Evolutionary conservation across 805 yeast species (phyloP).

Genomic region (Yamadazyma sp.): DNA sequence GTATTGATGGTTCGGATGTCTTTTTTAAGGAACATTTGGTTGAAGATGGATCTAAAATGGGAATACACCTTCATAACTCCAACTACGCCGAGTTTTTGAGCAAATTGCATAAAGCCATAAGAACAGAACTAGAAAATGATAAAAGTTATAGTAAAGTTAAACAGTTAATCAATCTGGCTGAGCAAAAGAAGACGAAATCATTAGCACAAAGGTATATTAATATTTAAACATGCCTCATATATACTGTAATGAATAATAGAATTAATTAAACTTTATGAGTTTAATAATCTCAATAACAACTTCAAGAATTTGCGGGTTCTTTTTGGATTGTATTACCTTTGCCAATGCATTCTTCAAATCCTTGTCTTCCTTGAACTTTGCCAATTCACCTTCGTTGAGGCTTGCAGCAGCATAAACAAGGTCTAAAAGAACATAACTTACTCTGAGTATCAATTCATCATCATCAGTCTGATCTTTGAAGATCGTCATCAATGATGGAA

Average conservation of each 20-base stretch:
- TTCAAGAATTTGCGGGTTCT: conserved; percentile 12
- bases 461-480: conserved; percentile 24
- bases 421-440: conserved; percentile 19
- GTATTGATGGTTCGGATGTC: conserved; percentile 57
- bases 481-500: conserved; percentile 21
- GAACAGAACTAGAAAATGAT: conserved; percentile 51
- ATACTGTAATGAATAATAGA: background rate
- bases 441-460: conserved; percentile 29
- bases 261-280: conserved; percentile 9
- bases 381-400: background rate
- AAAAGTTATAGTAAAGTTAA: conserved; percentile 29
- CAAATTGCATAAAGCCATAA: conserved; percentile 64
- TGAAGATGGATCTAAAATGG: conserved; percentile 62
- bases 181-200: conserved; percentile 31
- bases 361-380: conserved; percentile 1
- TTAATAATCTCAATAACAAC: conserved; percentile 16
- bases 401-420: conserved; percentile 15
- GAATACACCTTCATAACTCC: conserved; percentile 32
- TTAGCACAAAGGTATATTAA: conserved; percentile 42
- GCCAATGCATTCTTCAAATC: conserved; percentile 10
- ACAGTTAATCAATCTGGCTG: conserved; percentile 27
- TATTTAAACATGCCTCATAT: conserved; percentile 20
- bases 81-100: conserved; percentile 68
- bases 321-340: background rate
- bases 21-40: conserved; percentile 58